phyloP scores from a whole-genome alignment of 192 early-diverging fungal species.

The Mortierella antarctica region DNA sequence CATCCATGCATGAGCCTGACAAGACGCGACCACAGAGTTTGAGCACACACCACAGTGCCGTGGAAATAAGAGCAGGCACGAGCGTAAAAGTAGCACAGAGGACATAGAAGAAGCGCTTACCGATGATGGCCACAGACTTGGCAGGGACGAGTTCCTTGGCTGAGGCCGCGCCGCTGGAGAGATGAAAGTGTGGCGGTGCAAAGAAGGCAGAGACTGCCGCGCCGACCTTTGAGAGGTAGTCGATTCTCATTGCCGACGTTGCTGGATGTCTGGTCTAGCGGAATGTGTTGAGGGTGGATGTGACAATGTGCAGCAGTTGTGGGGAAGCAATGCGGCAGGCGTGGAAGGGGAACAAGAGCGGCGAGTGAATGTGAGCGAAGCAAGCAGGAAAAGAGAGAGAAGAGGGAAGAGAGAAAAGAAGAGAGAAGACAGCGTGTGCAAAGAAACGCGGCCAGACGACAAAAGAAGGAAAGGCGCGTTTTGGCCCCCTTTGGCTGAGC shows the following conservation, averaged over 20 bases:
- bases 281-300: not conserved
- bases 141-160: constrained; percentile 19
- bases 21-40: too few species aligned
- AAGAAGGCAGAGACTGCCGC: constrained; percentile 43
- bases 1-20: too few species aligned
- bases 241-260: constrained; percentile 16
- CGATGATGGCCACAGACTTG: constrained; percentile 61
- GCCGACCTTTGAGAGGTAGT: constrained; percentile 43
- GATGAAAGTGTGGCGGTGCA: constrained; percentile 11
- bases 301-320: not conserved
- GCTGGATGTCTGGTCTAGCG: not conserved
- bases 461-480: not conserved
- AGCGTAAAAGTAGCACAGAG: not conserved
- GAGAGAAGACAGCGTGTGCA: too few species aligned
- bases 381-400: not conserved
- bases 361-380: not conserved
- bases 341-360: too few species aligned
- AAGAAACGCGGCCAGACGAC: not conserved
- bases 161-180: not conserved
- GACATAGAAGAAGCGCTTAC: constrained; percentile 18
- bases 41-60: too few species aligned
- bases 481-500: too few species aligned
- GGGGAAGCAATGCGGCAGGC: not conserved
- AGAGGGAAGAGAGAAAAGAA: not conserved
- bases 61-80: too few species aligned